Conservation (phyloP, 2,329 filamentous ascomycete species). For the Stagonosporopsis vannaccii region DNA sequence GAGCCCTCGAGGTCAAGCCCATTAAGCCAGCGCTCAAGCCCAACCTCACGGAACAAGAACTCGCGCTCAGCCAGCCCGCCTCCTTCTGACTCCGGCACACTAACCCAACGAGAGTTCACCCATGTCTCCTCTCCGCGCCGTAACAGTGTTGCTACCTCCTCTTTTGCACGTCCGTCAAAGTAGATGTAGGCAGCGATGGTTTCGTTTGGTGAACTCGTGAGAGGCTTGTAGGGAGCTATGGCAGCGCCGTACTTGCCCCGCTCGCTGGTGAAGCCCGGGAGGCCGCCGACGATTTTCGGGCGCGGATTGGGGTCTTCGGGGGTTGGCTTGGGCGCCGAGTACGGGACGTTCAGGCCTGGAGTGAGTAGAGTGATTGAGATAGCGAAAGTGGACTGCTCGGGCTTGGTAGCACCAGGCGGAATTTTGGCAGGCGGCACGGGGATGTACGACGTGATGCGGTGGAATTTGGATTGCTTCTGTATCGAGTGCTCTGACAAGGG, state of each 20-base stretch:
- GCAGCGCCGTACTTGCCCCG: conserved; percentile 63
- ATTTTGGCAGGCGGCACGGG: conserved; percentile 90
- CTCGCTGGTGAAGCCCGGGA: conserved; percentile 63
- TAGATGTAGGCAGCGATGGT: conserved; percentile 99
- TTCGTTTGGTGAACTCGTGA: conserved; percentile 93
- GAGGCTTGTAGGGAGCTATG: conserved; percentile 85
- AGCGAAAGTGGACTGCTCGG: conserved; percentile 94
- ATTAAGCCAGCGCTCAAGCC: conserved; percentile 94
- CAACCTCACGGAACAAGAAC: conserved; percentile 96
- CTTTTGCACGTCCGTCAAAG: conserved; percentile 93
- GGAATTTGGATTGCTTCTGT: conserved; percentile 89
- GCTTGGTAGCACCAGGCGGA: conserved; percentile 70
- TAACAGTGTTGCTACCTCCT: conserved; percentile 94
- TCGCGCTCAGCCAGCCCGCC: conserved; percentile 95
- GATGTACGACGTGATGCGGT: conserved; percentile 96
- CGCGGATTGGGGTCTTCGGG: conserved; percentile 79
- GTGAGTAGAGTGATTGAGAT: conserved; percentile 97
- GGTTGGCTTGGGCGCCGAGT: conserved; percentile 85
- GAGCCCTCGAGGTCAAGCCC: conserved; percentile 93
- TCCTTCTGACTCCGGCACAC: conserved; percentile 87
- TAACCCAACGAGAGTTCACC: conserved; percentile 99
- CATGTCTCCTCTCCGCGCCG: conserved; percentile 96
- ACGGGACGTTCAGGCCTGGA: conserved; percentile 85
- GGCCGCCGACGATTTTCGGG: conserved; percentile 78
- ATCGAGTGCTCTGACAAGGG: conserved; percentile 93